phyloP scores from a whole-genome alignment of 371 early-diverging fungal species.

The Apophysomyces variabilis region DNA sequence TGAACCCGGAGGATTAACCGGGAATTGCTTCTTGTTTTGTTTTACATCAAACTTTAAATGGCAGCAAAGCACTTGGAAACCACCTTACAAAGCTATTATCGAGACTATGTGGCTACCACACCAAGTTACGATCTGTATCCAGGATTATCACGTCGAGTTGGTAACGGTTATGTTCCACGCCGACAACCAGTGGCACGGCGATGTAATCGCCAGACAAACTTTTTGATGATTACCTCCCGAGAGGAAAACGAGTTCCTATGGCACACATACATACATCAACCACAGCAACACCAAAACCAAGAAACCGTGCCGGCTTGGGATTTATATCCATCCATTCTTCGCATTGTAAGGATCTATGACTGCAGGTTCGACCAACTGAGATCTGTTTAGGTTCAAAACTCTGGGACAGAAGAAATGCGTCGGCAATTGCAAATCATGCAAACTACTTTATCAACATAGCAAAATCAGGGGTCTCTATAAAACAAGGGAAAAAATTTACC shows the following conservation, averaged over 20 bases:
- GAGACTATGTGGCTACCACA: slow-evolving; percentile 35
- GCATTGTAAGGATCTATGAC: slow-evolving; percentile 36
- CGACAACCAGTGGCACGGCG: slow-evolving; percentile 17
- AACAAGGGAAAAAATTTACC: not conserved
- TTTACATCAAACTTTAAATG: not conserved
- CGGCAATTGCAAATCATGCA: slow-evolving; percentile 40
- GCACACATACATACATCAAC: not conserved
- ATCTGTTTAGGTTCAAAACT: slow-evolving; percentile 43
- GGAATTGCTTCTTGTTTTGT: not conserved
- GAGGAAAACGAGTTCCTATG: not conserved
- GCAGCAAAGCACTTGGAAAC: slow-evolving; percentile 31
- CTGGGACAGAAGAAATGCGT: slow-evolving; percentile 52
- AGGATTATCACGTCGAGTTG: slow-evolving; percentile 36
- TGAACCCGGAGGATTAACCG: not conserved
- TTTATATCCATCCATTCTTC: slow-evolving; percentile 43
- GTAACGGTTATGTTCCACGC: slow-evolving; percentile 39
- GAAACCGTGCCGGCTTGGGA: slow-evolving; percentile 40
- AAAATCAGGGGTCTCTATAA: not conserved
- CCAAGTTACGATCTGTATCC: slow-evolving; percentile 52
- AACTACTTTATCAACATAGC: slow-evolving; percentile 10
- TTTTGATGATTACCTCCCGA: slow-evolving; percentile 16
- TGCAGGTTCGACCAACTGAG: not conserved
- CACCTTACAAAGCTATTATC: slow-evolving; percentile 43
- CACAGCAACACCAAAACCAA: slow-evolving; percentile 14
- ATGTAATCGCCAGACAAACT: slow-evolving; percentile 29